Base-by-base conservation (phyloP, 371 early-diverging fungal genomes). In the Haplosporangium sp. region DNA sequence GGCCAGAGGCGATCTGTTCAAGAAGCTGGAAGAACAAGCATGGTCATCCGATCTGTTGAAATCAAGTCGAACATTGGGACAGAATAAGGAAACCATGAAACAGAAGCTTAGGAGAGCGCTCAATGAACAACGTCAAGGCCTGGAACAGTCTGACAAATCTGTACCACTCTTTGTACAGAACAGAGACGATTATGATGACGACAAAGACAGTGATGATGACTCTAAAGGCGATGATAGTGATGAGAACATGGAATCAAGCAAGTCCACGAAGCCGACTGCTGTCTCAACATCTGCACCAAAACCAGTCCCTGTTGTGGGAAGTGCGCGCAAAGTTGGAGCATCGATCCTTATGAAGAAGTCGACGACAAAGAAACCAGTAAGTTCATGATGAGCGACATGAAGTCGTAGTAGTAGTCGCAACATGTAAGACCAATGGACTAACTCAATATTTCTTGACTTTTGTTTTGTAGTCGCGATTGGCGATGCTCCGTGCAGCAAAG, bases 11-110 rank as follows among this genome's bases (percentile, higher is more conserved):
- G 90, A 86, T 16, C 82, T 97, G 36, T 74, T 96, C 50, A 91
- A 93, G 58, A 94, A 96, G 80, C 87, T 98, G 23, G 86, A 94
- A 83, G 74, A 82, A 37, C 75, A 79, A 23, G 73, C 76, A 37
- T 76, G 82, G 73, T 76, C 86, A 16, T 94, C 92, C 12, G 92
- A 91, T 18, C 73, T 95, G 21, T 73, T 98, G 67, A 85, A 89
- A 63, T 95, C 96, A 1, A 94, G 95, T 61, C 93, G 92, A 75
- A 85, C 82, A 12, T 85, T 94, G 50, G 92, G 97, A 74, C 86
- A 77, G 42, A 66, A 85, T 70, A 89, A 88, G 61, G 89, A 91
- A 56, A 93, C 94, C 0, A 83, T 86, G 45, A 87, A 87, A 59
- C 94, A 95, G 73, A 88, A 88, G 64, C 81, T 96, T 43, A 82